Base-by-base conservation (phyloP, 2,329 filamentous ascomycete genomes). In the Diaporthe destruens region DNA sequence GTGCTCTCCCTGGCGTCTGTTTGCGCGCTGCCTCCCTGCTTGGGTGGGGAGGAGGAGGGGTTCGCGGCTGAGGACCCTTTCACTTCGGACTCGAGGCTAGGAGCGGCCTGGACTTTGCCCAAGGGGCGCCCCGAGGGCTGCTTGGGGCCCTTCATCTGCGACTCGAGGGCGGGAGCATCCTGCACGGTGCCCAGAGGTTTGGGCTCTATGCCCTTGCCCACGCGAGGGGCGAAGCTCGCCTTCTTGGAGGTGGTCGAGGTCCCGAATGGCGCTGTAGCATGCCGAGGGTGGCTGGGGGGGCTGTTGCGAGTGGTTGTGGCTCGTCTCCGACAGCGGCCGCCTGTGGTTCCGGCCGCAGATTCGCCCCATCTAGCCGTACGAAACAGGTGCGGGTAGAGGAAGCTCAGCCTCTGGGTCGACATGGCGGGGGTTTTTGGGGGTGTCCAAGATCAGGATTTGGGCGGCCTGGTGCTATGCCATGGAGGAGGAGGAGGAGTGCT, bases 311-410 rank as follows among this genome's bases (percentile, higher is more conserved):
- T 72, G 76, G 68, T 70, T 73, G 47, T 76, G 77, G 76, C 78
- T 76, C 59, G 54, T 29, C 69, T 79, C 75, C 74, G 74, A 75
- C 75, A 69, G 76, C 72, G 71, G 75, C 75, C 75, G 79, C 63
- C 77, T 75, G 76, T 82, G 78, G 77, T 75, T 78, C 78, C 86
- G 71, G 84, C 81, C 76, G 83, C 79, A 82, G 84, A 79, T 81
- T 89, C 79, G 81, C 81, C 78, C 75, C 80, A 76, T 75, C 86
- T 85, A 75, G 86, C 80, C 20, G 86, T 84, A 70, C 90, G 89
- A 80, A 92, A 88, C 70, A 93, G 81, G 76, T 90, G 89, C 57
- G 92, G 91, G 76, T 93, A 93, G 23, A 94, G 84, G 78, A 93
- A 93, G 20, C 89, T 88, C 73, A 94, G 84, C 77, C 91, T 87